A percentile compares a stretch with the other conserved stretches of the same genome.
phyloP scores from a whole-genome alignment of 371 early-diverging fungal genomes.

The Batkoa obscura region DNA sequence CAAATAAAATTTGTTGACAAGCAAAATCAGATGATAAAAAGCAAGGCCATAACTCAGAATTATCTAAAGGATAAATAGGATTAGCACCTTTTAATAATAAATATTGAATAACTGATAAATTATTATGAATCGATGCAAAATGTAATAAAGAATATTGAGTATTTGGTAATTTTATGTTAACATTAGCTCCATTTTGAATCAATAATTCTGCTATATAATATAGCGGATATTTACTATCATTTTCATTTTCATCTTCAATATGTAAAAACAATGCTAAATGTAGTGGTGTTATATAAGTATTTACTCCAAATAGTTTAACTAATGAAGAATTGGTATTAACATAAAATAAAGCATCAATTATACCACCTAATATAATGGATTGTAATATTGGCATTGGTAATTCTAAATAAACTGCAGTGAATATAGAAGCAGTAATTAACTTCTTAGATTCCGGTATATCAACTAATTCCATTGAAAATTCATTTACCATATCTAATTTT shows the following conservation, averaged over 20 bases:
- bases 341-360: neutral
- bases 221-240: neutral
- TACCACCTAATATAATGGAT: constrained; percentile 2
- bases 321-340: neutral
- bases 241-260: neutral
- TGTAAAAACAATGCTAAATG: neutral
- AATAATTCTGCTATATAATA: constrained; percentile 1
- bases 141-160: neutral
- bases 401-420: neutral
- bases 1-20: neutral
- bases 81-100: constrained; percentile 4
- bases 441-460: neutral
- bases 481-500: neutral
- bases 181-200: constrained; percentile 7
- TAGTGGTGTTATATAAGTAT: neutral
- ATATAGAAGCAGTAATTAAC: neutral
- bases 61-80: neutral
- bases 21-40: neutral
- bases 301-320: neutral
- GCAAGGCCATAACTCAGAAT: constrained; percentile 1
- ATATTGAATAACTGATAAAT: neutral
- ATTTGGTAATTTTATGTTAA: neutral
- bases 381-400: neutral
- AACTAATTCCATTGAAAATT: neutral
- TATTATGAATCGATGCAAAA: neutral